Base-by-base conservation (phyloP, 2,329 filamentous ascomycete species). In the Setomelanomma holmii region DNA sequence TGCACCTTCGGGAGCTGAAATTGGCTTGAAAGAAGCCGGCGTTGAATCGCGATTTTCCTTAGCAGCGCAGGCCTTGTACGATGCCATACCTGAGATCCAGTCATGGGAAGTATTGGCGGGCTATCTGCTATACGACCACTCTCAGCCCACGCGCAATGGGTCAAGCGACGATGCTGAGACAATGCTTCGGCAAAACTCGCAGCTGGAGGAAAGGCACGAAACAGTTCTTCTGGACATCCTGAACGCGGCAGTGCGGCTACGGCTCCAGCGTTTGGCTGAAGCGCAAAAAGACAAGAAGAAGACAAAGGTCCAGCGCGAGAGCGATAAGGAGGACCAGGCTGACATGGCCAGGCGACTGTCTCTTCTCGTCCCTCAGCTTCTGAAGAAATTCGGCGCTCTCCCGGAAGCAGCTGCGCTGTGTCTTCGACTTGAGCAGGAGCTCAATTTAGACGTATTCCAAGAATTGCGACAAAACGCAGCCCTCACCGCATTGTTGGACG, bases 311-410 rank as follows among this genome's bases (percentile, higher is more conserved):
- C 71, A 77, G 35, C 78, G 79, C 12, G 80, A 85, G 46, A 86
- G 84, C 42, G 80, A 85, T 19, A 86, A 91, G 52, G 89, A 93
- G 53, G 83, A 87, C 21, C 89, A 91, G 56, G 92, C 96, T 66
- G 86, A 89, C 42, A 87, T 89, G 30, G 91, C 91, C 2, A 82
- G 92, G 41, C 86, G 89, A 61, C 82, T 99, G 33, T 90, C 91
- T 7, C 81, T 84, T 33, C 81, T 90, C 12, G 93, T 98, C 47
- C 95, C 95, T 0, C 87, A 86, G 58, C 84, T 99, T 2, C 80
- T 99, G 45, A 96, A 89, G 75, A 98, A 97, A 70, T 99, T 92
- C 64, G 93, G 95, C 4, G 90, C 93, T n/a, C 84, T 90, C 22
- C 89, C 95, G 14, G 87, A 89, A 66, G 93, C 93, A 20, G 92